A percentile compares a stretch with the other conserved stretches of the same genome.
phyloP scores from a whole-genome alignment of 2,329 filamentous ascomycete genomes.

The Aspergillus viridinutans region DNA sequence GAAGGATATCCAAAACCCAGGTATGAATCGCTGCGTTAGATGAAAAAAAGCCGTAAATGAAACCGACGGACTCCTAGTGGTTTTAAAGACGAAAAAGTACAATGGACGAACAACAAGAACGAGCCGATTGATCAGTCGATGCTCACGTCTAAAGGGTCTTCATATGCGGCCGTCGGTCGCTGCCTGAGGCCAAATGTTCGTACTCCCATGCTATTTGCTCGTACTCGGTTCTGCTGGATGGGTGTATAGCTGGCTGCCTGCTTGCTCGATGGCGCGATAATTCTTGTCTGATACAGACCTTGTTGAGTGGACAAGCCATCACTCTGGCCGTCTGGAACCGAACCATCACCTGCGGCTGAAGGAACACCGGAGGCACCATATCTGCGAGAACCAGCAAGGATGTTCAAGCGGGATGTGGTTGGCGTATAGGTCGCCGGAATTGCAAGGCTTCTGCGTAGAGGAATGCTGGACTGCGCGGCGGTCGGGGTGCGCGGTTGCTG shows the following conservation, averaged over 20 bases:
- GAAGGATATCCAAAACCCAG: slow-evolving; percentile 16
- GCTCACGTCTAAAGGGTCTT: slow-evolving; percentile 26
- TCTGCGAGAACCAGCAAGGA: slow-evolving; percentile 40
- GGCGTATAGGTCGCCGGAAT: slow-evolving; percentile 32
- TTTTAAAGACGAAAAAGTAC: neutral
- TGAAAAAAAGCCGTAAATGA: slow-evolving; percentile 13
- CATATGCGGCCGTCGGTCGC: slow-evolving; percentile 22
- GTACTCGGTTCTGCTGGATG: slow-evolving; percentile 33
- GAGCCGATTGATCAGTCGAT: slow-evolving; percentile 23
- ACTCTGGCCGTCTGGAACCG: slow-evolving; percentile 17
- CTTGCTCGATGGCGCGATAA: slow-evolving; percentile 32
- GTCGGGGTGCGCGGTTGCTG: slow-evolving; percentile 29
- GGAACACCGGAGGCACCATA: slow-evolving; percentile 29
- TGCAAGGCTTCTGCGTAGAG: slow-evolving; percentile 36
- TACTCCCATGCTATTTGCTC: slow-evolving; percentile 35
- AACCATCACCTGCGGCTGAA: slow-evolving; percentile 15
- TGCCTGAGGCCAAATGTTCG: slow-evolving; percentile 32
- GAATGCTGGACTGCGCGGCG: slow-evolving; percentile 30
- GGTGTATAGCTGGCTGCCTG: slow-evolving; percentile 35
- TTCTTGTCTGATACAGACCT: slow-evolving; percentile 28
- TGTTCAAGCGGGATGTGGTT: slow-evolving; percentile 34
- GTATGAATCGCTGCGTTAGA: slow-evolving; percentile 22
- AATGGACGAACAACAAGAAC: neutral
- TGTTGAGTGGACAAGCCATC: slow-evolving; percentile 15
- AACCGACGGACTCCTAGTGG: slow-evolving; percentile 6